Conservation (phyloP, 768 basidiomycete genomes). For the Tricholoma sp. region DNA sequence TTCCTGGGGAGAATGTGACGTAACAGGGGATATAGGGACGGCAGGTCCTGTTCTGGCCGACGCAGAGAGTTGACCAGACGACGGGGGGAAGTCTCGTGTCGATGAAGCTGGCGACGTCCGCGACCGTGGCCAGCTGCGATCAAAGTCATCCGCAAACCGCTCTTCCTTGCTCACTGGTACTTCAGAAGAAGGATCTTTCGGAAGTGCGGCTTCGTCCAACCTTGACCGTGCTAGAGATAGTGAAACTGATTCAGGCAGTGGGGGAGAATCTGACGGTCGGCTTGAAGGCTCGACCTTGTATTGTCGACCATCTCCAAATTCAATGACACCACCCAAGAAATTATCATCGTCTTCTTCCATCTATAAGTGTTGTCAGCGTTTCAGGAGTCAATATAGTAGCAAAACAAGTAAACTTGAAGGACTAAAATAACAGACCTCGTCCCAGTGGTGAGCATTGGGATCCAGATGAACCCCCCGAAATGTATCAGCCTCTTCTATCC, state of each 20-base stretch:
- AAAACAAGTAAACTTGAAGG: neutral
- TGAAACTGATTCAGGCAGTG: conserved; percentile 22
- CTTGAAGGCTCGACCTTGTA: conserved; percentile 70
- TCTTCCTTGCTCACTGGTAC: conserved; percentile 77
- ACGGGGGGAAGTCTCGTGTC: conserved; percentile 34
- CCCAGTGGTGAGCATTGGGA: conserved; percentile 96
- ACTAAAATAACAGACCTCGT: conserved; percentile 63
- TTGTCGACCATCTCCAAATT: conserved; percentile 93
- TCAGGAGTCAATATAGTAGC: neutral
- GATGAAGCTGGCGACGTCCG: conserved; percentile 41
- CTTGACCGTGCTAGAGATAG: conserved; percentile 18
- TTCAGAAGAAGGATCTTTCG: conserved; percentile 20
- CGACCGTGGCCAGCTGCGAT: conserved; percentile 91
- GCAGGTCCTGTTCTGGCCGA: conserved; percentile 20
- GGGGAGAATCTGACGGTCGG: conserved; percentile 16
- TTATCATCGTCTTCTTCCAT: conserved; percentile 93
- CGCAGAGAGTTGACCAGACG: conserved; percentile 15
- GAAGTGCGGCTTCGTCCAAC: conserved; percentile 14
- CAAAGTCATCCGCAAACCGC: conserved; percentile 90
- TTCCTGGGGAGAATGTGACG: conserved; percentile 47
- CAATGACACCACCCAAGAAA: conserved; percentile 83
- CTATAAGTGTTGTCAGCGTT: conserved; percentile 30
- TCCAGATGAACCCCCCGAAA: conserved; percentile 93
- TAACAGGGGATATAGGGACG: conserved; percentile 31
- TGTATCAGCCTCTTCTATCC: conserved; percentile 83